Percentiles rank a stretch among this genome's conserved stretches.
These are phyloP conservation scores for Talaromyces islandicus DNA, from an alignment of 2,329 filamentous ascomycete genomes.

Conservation along the genomic window DNA sequence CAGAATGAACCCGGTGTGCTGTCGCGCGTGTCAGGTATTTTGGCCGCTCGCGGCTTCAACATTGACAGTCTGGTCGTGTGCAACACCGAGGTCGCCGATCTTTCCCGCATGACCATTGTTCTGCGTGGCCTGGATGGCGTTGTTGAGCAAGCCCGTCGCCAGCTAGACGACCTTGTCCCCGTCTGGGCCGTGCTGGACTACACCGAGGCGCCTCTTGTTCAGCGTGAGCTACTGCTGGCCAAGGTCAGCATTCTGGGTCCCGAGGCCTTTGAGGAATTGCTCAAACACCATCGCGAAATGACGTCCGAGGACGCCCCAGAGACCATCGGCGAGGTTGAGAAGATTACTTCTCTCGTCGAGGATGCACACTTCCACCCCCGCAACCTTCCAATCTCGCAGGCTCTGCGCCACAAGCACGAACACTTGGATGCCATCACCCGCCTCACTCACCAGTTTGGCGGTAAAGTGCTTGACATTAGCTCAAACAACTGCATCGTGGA, in stretches of 20 bases:
- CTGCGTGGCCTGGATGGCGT: constrained; percentile 93
- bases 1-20: constrained; percentile 98
- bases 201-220: constrained; percentile 83
- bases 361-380: constrained; percentile 77
- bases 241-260: constrained; percentile 96
- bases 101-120: constrained; percentile 98
- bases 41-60: constrained; percentile 96
- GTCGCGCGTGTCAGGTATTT: constrained; percentile 90
- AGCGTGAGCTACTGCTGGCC: constrained; percentile 89
- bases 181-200: constrained; percentile 99
- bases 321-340: constrained; percentile 40
- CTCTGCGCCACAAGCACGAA: constrained; percentile 92
- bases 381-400: constrained; percentile 78
- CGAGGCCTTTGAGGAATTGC: constrained; percentile 96
- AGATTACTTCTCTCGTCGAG: constrained; percentile 23
- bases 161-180: constrained; percentile 92
- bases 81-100: constrained; percentile 92
- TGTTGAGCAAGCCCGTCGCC: constrained; percentile 90
- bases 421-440: constrained; percentile 95
- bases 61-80: constrained; percentile 98
- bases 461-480: constrained; percentile 96
- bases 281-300: constrained; percentile 93
- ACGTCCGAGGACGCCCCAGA: constrained; percentile 41
- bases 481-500: constrained; percentile 98
- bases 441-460: constrained; percentile 93